Evolutionary conservation across 306 rosid genomes (phyloP).

Genomic region (Ammopiptanthus mongolicus): DNA sequence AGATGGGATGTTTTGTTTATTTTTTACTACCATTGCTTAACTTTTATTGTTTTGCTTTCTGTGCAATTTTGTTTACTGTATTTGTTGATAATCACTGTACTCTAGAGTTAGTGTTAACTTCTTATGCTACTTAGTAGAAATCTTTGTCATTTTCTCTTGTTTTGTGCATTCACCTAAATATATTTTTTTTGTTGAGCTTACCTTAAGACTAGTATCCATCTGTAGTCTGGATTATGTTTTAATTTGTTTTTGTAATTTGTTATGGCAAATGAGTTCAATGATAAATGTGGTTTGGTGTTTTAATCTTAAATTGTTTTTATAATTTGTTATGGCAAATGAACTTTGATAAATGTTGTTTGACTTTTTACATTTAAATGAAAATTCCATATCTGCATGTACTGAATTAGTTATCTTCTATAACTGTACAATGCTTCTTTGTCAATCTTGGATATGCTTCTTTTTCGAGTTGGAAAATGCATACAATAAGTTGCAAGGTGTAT

Average conservation of each 20-base stretch:
- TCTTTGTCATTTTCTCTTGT: background rate
- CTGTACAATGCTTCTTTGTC: background rate
- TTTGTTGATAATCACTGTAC: background rate
- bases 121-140: background rate
- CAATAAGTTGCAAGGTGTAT: too few species aligned
- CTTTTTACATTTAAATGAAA: background rate
- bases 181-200: background rate
- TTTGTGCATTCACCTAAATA: background rate
- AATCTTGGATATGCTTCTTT: too few species aligned
- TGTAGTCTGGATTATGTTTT: background rate
- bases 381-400: background rate
- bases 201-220: background rate
- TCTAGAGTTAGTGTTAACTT: background rate
- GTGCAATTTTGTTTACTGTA: background rate
- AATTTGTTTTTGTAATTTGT: too few species aligned
- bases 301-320: background rate
- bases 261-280: too few species aligned
- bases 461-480: too few species aligned
- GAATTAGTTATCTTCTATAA: background rate
- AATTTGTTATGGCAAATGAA: background rate
- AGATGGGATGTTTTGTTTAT: background rate
- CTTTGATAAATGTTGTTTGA: background rate
- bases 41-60: background rate
- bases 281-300: too few species aligned
- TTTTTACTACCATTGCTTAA: background rate